Evolutionary conservation across 2,329 filamentous ascomycete species (phyloP).

Genomic region (Aspergillus udagawae): DNA sequence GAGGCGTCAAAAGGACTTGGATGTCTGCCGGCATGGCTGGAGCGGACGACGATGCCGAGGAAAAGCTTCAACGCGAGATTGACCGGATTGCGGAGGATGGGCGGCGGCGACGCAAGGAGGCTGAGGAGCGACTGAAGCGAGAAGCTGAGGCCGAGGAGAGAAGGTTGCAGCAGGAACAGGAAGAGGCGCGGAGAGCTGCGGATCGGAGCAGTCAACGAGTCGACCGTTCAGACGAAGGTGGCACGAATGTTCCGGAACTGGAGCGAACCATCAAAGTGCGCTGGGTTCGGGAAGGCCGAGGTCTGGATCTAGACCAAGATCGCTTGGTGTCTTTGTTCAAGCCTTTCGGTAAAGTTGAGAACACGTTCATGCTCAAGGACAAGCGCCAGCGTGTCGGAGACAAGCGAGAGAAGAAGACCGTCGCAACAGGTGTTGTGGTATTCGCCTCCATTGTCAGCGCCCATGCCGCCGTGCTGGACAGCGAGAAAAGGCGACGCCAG

Average conservation of each 20-base stretch:
- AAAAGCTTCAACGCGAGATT: conserved; percentile 52
- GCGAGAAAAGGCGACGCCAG: conserved; percentile 32
- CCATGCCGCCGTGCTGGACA: conserved; percentile 53
- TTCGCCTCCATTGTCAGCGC: conserved; percentile 56
- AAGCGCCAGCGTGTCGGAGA: conserved; percentile 51
- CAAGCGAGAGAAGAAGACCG: conserved; percentile 48
- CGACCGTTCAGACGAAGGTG: conserved; percentile 34
- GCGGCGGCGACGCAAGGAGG: conserved; percentile 48
- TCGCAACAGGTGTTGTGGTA: conserved; percentile 53
- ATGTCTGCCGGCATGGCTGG: conserved; percentile 25
- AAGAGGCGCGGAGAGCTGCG: conserved; percentile 39
- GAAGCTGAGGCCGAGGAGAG: conserved; percentile 40
- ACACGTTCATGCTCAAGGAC: conserved; percentile 52
- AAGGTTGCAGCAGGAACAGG: conserved; percentile 37
- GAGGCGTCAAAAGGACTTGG: conserved; percentile 58
- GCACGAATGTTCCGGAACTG: conserved; percentile 47
- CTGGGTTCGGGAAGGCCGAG: conserved; percentile 48
- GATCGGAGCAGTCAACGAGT: conserved; percentile 29
- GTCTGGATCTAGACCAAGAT: conserved; percentile 46
- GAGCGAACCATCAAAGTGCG: conserved; percentile 57
- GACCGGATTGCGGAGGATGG: conserved; percentile 52
- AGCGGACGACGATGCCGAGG: conserved; percentile 39
- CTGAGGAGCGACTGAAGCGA: conserved; percentile 43
- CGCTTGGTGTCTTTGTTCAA: conserved; percentile 46
- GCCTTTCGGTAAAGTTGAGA: conserved; percentile 56